Evolutionary conservation across 345 rosid species (phyloP).

Genomic region (Eucalyptus grandis): DNA sequence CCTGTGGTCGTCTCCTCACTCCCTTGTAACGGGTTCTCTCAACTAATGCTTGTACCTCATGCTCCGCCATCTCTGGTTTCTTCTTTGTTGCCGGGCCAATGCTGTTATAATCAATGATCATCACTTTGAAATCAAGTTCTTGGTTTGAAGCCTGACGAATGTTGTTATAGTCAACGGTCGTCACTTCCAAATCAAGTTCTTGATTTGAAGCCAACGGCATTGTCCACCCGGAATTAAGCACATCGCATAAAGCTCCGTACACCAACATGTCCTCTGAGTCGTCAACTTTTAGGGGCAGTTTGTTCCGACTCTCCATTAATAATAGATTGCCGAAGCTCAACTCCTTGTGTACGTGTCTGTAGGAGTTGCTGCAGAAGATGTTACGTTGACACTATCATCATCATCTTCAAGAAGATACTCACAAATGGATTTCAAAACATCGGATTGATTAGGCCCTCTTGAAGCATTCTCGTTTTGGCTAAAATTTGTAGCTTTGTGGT

Average conservation of each 20-base stretch:
- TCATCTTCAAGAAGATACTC: neutral
- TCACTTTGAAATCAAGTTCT: neutral
- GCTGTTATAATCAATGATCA: neutral
- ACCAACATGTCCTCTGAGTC: slow-evolving; percentile 16
- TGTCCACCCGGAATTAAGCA: slow-evolving; percentile 8
- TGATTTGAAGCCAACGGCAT: neutral
- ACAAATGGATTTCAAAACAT: neutral
- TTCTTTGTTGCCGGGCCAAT: neutral
- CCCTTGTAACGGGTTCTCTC: slow-evolving; percentile 15
- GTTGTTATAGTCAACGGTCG: neutral
- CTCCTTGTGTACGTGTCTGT: neutral
- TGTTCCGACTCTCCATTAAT: slow-evolving; percentile 16
- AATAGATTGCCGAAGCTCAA: slow-evolving; percentile 14
- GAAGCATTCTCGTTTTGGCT: neutral
- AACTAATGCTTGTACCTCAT: neutral
- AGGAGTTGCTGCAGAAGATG: neutral
- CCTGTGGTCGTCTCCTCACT: slow-evolving; percentile 34
- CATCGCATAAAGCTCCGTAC: neutral
- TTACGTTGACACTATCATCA: neutral
- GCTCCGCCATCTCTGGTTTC: neutral
- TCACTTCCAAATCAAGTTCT: neutral
- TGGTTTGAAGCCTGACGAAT: neutral
- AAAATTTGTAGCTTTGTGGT: neutral
- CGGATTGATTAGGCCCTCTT: neutral
- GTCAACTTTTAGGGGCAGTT: slow-evolving; percentile 7